Conservation (phyloP, 768 basidiomycete genomes). For the Russula brevipes region DNA sequence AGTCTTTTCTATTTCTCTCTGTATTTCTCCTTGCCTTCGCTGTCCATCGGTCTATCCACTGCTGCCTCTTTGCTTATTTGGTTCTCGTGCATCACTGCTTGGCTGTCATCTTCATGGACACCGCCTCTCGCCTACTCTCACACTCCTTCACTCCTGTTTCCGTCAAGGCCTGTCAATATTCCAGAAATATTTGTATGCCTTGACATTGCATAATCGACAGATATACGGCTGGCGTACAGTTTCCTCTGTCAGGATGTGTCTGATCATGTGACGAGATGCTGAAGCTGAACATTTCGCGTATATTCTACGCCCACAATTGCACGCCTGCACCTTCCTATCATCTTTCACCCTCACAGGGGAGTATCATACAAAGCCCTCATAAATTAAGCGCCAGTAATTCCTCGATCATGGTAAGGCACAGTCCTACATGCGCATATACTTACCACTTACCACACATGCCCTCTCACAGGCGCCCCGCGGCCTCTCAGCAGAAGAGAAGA, state of each 20-base stretch:
- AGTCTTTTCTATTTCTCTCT: not conserved
- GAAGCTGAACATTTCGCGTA: not conserved
- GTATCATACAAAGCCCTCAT: not conserved
- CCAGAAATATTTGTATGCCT: slow-evolving; percentile 20
- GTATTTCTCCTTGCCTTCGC: not conserved
- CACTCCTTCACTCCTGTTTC: slow-evolving; percentile 5
- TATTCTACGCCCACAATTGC: not conserved
- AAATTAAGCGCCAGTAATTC: not conserved
- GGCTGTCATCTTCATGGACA: slow-evolving; percentile 18
- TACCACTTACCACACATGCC: not conserved
- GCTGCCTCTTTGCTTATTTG: not conserved
- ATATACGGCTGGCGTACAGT: not conserved
- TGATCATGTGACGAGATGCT: slow-evolving; percentile 10
- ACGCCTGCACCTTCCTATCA: too few relatives aligned
- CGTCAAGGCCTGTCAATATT: slow-evolving; percentile 7
- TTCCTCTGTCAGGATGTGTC: too few relatives aligned
- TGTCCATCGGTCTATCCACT: not conserved
- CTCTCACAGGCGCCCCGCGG: slow-evolving; percentile 38
- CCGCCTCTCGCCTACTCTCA: slow-evolving; percentile 5
- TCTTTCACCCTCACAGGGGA: not conserved
- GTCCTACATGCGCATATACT: slow-evolving; percentile 8
- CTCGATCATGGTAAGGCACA: slow-evolving; percentile 5
- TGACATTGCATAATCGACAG: slow-evolving; percentile 15
- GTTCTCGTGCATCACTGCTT: slow-evolving; percentile 28
- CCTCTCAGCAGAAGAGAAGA: slow-evolving; percentile 86